These are phyloP conservation scores for Atkinsonella texensis DNA, from an alignment of 2,329 filamentous ascomycete species.

Conservation along the genomic window DNA sequence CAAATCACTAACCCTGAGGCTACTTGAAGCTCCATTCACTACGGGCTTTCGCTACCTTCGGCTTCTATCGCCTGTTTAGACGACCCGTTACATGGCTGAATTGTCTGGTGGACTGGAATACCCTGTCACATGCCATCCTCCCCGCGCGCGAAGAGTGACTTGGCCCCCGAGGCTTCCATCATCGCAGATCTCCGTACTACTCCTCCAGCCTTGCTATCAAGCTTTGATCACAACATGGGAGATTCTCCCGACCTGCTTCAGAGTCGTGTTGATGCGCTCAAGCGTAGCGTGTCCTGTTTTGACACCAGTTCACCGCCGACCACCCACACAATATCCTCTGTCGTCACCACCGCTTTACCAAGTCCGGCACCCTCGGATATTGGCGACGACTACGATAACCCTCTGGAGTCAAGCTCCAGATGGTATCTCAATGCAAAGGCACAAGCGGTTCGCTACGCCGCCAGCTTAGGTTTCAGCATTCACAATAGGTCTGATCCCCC, in stretches of 20 bases:
- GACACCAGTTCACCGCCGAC: slow-evolving; percentile 1
- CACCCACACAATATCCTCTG: slow-evolving; percentile 6
- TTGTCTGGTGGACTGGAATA: neutral
- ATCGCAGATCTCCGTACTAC: neutral
- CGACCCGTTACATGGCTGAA: neutral
- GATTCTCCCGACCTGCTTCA: neutral
- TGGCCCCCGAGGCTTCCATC: neutral
- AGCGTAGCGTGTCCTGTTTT: slow-evolving; percentile 4
- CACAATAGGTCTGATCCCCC: slow-evolving; percentile 29
- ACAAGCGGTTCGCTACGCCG: slow-evolving; percentile 31
- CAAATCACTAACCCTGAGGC: neutral
- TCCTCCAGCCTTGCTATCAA: neutral
- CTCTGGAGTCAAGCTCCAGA: slow-evolving; percentile 29
- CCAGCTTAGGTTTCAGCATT: slow-evolving; percentile 30
- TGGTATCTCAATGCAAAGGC: slow-evolving; percentile 31
- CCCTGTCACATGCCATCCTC: neutral
- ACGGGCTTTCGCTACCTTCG: neutral
- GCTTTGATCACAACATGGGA: neutral
- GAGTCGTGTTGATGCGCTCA: slow-evolving; percentile 7
- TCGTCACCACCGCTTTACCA: slow-evolving; percentile 14
- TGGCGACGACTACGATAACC: slow-evolving; percentile 29
- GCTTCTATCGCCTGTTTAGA: neutral
- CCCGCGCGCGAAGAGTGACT: neutral
- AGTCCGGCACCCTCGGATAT: slow-evolving; percentile 20
- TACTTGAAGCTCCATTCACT: neutral